Base-by-base conservation (phyloP, 495 filamentous ascomycete species). In the Podospora conica region DNA sequence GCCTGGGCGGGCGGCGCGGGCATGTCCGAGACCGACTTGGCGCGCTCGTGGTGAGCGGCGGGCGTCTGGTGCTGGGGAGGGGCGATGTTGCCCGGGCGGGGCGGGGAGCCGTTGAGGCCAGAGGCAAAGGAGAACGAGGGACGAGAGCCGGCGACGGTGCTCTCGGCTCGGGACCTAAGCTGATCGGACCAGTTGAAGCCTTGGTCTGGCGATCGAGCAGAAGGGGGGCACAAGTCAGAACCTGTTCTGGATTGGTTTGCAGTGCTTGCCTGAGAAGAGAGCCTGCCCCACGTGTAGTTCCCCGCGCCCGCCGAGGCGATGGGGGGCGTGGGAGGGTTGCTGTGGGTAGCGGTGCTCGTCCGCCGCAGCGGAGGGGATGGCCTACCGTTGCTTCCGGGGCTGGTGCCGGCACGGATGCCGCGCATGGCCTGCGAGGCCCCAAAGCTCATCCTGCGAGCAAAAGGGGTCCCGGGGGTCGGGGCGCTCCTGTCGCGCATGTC, bases 161-260 rank as follows among this genome's bases (percentile, higher is more conserved):
- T 91, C 78, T 96, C 90, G 69, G 93, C 93, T 68, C 92, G 88
- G 70, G 87, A 86, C 74, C 91, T 91, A 82, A 96, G 87, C 79
- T 94, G 91, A 79, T 96, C 93, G 78, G 91, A 90, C 90, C 93
- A 96, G 77, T 95, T 94, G 83, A 92, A 95, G 75, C 80, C 90
- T 85, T 93, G 91, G 81, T 91, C 91, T 94, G 84, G n/a, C n/a
- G n/a, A 79, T 72, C 80, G 81, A 79, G 78, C 78, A 74, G 76
- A 73, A 83, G 70, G 70, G 72, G 70, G 64, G 66, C 68, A 70
- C 74, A 79, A 69, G 85, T 90, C 81, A 90, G 87, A 82, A 80
- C 76, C 74, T 72, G 82, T 79, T 87, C 80, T 83, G 68, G 77
- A 69, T 70, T 77, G 76, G 75, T 76, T 77, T 78, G 79, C 74